Base-by-base conservation (phyloP, 129 eudicot genomes). In the Flaveria robusta region DNA sequence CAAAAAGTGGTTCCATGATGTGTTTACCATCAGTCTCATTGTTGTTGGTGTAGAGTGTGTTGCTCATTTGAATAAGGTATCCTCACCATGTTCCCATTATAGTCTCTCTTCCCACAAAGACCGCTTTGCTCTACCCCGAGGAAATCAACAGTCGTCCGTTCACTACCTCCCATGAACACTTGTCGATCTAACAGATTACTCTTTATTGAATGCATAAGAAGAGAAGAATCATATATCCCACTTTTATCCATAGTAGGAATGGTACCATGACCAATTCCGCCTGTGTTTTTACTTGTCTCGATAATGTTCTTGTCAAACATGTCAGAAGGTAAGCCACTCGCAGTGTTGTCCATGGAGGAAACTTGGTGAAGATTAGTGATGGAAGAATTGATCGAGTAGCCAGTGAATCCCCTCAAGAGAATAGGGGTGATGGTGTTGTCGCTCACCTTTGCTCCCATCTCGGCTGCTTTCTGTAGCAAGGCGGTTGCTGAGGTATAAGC, bases 401-500 rank as follows among this genome's bases (percentile, higher is more conserved):
- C 89, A 22, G 78, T 72, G 66, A 86, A 86, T 71, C 89, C 89
- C 46, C 82, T 82, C 41, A 83, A 71, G 68, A 82, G 83, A 62
- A 86, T 82, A 3, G 87, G 89, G 20, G 64, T 45, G 42, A 83
- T 72, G 15, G 81, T 66, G 52, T 26, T 63, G 46, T 86, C 87
- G 29, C 87, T 83, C 10, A 74, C 80, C 74, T 86, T 86, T 18
- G 90, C 49, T 2, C 90, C 85, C 81, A 86, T 86, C 77, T 80
- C 79, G 3, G 90, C 84, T 12, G 87, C 90, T 74, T 80, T 86
- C 51, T 86, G 87, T 39, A 86, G 74, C 81, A 86, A 83, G 23
- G 90, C 85, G 1, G 90, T 86, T 37, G 90, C 90, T 22, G 90
- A 83, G 42, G 81, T 80, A 54, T 79, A 83, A 46, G 85, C 76